phyloP scores from a whole-genome alignment of 306 rosid species.

The Begonia peltatifolia region DNA sequence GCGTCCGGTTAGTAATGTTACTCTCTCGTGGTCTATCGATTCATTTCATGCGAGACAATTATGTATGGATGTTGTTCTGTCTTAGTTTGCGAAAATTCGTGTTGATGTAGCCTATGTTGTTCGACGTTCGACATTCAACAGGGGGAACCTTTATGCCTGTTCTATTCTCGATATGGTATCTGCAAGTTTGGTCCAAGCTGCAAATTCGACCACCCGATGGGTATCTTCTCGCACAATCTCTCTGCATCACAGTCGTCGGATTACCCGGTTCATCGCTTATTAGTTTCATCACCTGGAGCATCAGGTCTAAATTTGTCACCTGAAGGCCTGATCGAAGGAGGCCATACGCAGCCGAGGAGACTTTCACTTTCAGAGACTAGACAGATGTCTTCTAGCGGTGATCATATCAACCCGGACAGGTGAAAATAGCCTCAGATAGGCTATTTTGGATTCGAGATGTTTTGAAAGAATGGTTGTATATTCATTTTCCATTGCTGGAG shows the following conservation, averaged over 20 bases:
- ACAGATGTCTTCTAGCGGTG: constrained; percentile 65
- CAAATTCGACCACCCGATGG: constrained; percentile 98
- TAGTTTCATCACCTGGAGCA: constrained; percentile 66
- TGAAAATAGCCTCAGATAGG: constrained; percentile 36
- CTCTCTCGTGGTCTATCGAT: no score
- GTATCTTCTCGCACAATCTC: constrained; percentile 62
- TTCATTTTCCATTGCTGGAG: constrained; percentile 66
- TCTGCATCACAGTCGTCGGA: constrained; percentile 54
- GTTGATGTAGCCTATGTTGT: constrained; percentile 3
- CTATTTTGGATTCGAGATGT: neutral
- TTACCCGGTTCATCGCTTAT: constrained; percentile 44
- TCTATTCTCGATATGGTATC: constrained; percentile 92
- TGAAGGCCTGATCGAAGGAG: constrained; percentile 68
- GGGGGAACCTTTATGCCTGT: constrained; percentile 92
- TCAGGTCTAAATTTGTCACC: constrained; percentile 69
- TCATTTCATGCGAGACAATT: no score
- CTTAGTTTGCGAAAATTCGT: no score
- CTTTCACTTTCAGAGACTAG: constrained; percentile 72
- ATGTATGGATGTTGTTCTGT: no score
- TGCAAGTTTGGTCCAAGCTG: constrained; percentile 99
- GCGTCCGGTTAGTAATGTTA: constrained; percentile 56
- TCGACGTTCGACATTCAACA: constrained; percentile 23
- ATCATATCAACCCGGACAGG: constrained; percentile 57
- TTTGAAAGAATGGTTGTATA: constrained; percentile 48
- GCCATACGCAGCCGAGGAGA: constrained; percentile 55